A percentile compares a stretch with the other conserved stretches of the same genome.
These are phyloP conservation scores for Moesziomyces sp. DNA, from an alignment of 1,284 basidiomycete genomes.

Conservation along the genomic window DNA sequence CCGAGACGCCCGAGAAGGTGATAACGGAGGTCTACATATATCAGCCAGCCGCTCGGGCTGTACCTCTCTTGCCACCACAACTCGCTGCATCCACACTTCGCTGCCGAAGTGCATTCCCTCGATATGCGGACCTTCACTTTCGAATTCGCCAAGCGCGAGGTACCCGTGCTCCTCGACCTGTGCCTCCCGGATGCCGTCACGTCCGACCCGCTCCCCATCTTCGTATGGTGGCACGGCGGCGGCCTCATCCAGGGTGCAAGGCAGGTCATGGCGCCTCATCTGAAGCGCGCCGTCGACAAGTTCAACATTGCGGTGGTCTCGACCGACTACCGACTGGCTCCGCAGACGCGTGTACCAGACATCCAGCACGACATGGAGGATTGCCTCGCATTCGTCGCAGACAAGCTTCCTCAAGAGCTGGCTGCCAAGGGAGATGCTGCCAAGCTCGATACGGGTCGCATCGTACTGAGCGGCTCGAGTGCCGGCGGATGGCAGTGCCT, in stretches of 20 bases:
- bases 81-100: too few relatives aligned
- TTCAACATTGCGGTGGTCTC: slow-evolving; percentile 44
- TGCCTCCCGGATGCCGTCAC: slow-evolving; percentile 30
- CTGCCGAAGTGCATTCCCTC: neutral
- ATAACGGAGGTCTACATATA: neutral
- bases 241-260: slow-evolving; percentile 50
- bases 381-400: slow-evolving; percentile 33
- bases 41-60: too few relatives aligned
- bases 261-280: slow-evolving; percentile 38
- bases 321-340: slow-evolving; percentile 51
- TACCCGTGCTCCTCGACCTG: slow-evolving; percentile 44
- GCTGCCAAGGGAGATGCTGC: slow-evolving; percentile 17
- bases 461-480: slow-evolving; percentile 44
- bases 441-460: slow-evolving; percentile 31
- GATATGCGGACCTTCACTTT: slow-evolving; percentile 35
- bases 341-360: slow-evolving; percentile 43
- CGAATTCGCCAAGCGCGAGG: slow-evolving; percentile 35
- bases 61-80: neutral
- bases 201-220: slow-evolving; percentile 34
- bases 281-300: slow-evolving; percentile 45
- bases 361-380: slow-evolving; percentile 48
- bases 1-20: neutral
- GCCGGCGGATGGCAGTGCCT: slow-evolving; percentile 51
- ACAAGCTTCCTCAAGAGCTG: slow-evolving; percentile 31
- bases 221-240: slow-evolving; percentile 51